Conservation (phyloP, 768 basidiomycete genomes). For the Mycena latifolia region DNA sequence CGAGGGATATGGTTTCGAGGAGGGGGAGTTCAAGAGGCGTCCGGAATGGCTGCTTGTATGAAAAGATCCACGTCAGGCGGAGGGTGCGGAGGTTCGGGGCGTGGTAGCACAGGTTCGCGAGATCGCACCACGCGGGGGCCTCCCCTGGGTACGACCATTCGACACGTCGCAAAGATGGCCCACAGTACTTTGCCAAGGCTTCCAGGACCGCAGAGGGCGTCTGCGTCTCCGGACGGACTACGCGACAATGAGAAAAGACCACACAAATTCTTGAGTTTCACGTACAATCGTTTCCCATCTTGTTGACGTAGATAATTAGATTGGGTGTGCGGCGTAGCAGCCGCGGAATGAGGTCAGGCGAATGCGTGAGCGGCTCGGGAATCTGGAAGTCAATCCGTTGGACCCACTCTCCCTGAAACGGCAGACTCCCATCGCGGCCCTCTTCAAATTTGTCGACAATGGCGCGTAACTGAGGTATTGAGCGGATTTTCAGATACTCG, state of each 20-base stretch:
- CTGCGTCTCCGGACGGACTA: slow-evolving; percentile 33
- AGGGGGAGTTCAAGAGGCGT: slow-evolving; percentile 46
- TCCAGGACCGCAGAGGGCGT: slow-evolving; percentile 49
- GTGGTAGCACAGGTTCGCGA: slow-evolving; percentile 50
- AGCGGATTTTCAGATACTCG: slow-evolving; percentile 55
- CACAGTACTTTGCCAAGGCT: slow-evolving; percentile 47
- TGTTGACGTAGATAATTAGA: slow-evolving; percentile 57
- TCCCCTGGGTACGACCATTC: slow-evolving; percentile 61
- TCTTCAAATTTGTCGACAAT: slow-evolving; percentile 51
- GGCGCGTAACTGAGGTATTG: slow-evolving; percentile 47
- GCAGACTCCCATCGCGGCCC: slow-evolving; percentile 36
- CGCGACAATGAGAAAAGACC: background rate
- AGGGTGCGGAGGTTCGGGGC: slow-evolving; percentile 53
- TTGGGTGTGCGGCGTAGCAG: slow-evolving; percentile 57
- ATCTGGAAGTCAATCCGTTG: slow-evolving; percentile 57
- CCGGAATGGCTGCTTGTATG: slow-evolving; percentile 40
- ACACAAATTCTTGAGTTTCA: background rate
- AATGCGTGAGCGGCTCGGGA: slow-evolving; percentile 42
- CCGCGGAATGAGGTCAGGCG: slow-evolving; percentile 45
- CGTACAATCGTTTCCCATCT: slow-evolving; percentile 43
- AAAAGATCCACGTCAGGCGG: slow-evolving; percentile 55
- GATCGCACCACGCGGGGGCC: slow-evolving; percentile 53
- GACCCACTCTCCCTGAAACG: slow-evolving; percentile 52
- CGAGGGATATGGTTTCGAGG: slow-evolving; percentile 57
- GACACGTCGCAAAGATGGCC: slow-evolving; percentile 52